Evolutionary conservation across 2,329 filamentous ascomycete genomes (phyloP).

Genomic region (Dendrostoma leiphaemia): DNA sequence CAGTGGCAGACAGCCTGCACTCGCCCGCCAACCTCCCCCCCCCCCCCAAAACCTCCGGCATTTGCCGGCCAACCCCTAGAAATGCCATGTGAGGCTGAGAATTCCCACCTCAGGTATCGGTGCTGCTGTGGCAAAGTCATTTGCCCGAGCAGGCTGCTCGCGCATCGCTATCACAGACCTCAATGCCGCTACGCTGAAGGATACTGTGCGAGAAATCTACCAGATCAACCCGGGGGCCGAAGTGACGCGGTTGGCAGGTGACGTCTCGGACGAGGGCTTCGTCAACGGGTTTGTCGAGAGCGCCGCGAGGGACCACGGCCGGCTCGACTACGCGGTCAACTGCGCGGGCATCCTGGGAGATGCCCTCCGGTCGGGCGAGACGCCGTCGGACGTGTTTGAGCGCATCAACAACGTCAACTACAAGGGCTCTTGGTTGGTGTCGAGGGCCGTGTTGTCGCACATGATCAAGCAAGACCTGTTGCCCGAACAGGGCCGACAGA

Average conservation of each 20-base stretch:
- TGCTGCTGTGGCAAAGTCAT: slow-evolving; percentile 48
- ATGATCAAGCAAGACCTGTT: slow-evolving; percentile 47
- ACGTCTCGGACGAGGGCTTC: slow-evolving; percentile 47
- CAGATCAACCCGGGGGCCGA: slow-evolving; percentile 31
- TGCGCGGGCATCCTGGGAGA: slow-evolving; percentile 52
- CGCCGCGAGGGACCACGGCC: slow-evolving; percentile 34
- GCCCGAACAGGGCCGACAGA: slow-evolving; percentile 36
- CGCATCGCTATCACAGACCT: slow-evolving; percentile 55
- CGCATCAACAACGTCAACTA: slow-evolving; percentile 55
- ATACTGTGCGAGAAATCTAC: slow-evolving; percentile 32
- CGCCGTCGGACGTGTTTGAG: slow-evolving; percentile 47
- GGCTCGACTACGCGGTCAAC: slow-evolving; percentile 56
- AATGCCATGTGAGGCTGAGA: not conserved
- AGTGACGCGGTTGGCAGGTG: slow-evolving; percentile 37
- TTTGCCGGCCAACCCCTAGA: too few relatives aligned
- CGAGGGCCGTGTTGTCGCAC: slow-evolving; percentile 38
- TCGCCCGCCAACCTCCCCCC: too few relatives aligned
- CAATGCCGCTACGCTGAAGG: slow-evolving; percentile 36
- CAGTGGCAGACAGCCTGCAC: too few relatives aligned
- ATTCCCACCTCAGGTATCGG: slow-evolving; percentile 46
- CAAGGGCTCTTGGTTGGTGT: slow-evolving; percentile 46
- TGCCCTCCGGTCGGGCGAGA: slow-evolving; percentile 42
- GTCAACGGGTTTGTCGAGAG: slow-evolving; percentile 35
- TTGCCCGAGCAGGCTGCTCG: slow-evolving; percentile 48
- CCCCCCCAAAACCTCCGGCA: not conserved